Base-by-base conservation (phyloP, 345 rosid species). In the rapeseed (Brassica napus) region DNA sequence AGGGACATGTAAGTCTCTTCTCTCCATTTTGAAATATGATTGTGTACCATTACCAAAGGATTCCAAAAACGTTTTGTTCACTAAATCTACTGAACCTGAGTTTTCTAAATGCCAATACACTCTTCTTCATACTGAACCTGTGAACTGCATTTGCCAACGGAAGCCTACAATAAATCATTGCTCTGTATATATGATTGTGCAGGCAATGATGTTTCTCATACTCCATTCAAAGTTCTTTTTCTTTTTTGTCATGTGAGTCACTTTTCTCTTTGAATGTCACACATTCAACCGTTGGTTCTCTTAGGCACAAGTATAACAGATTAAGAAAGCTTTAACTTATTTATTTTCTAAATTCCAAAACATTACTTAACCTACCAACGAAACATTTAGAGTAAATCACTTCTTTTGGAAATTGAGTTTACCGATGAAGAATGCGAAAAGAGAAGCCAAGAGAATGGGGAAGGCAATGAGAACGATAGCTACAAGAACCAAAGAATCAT, bases 1-100 rank as follows among this genome's bases (percentile, higher is more conserved):
- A 65, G 72, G 63, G 47, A 86, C 55, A 71, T 88, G 91, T 90
- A 14, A 63, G 85, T 82, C 65, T 60, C 58, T 3, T 4, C 62
- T 44, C 47, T 2, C 9, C 10, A 35, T 35, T 35, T 35, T 35
- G 42, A 35, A 35, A 35, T 35, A 35, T 35, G 42, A 35, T 32
- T 4, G 35, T 32, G 35, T 32, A 32, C 35, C 8, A 28, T 28
- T 34, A 34, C 37, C 37, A 34, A 34, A 34, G 37, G 37, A 7
- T 34, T 34, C 37, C 37, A 34, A 34, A 34, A 34, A 34, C 37
- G 37, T 34, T 34, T 34, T 34, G 37, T 7, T 34, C 5, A 34
- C 37, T 34, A 34, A 34, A 34, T 34, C 37, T 34, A 34, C 37
- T 5, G 42, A 35, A 35, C 42, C 42, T 35, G 42, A 35, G 14